These are phyloP conservation scores for Cardamine occulta DNA, from an alignment of 345 rosid species.

Conservation along the genomic window DNA sequence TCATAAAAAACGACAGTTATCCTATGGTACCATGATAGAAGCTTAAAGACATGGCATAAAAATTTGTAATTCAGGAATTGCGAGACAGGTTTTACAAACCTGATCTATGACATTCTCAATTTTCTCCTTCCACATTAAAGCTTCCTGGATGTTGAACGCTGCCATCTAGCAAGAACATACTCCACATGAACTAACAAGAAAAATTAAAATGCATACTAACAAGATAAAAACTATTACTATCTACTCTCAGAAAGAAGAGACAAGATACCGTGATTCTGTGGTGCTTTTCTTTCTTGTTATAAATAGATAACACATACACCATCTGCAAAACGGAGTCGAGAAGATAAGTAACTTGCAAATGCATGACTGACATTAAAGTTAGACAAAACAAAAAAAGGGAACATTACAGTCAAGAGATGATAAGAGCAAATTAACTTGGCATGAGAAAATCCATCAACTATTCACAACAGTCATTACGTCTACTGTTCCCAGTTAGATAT, in stretches of 20 bases:
- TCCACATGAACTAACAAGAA: slow-evolving; percentile 41
- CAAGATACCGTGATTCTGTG: slow-evolving; percentile 80
- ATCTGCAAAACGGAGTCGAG: slow-evolving; percentile 61
- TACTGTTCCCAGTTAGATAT: too few species aligned
- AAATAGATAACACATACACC: slow-evolving; percentile 90
- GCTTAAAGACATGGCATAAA: not conserved
- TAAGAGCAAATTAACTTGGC: slow-evolving; percentile 15
- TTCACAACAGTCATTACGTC: not conserved
- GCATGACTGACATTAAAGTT: slow-evolving; percentile 7
- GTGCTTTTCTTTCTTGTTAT: slow-evolving; percentile 92
- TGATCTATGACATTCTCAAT: slow-evolving; percentile 90
- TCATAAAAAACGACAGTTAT: not conserved
- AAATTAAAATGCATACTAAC: slow-evolving; percentile 24
- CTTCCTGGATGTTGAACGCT: slow-evolving; percentile 99
- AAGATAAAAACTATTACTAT: slow-evolving; percentile 4
- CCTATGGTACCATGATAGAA: slow-evolving; percentile 2
- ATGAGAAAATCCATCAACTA: slow-evolving; percentile 20
- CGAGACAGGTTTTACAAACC: slow-evolving; percentile 50
- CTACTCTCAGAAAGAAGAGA: slow-evolving; percentile 21
- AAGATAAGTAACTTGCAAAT: slow-evolving; percentile 6
- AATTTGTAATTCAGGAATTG: not conserved
- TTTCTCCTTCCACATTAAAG: slow-evolving; percentile 88
- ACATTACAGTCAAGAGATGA: slow-evolving; percentile 3
- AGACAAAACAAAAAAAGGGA: not conserved
- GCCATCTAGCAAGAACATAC: slow-evolving; percentile 79